These are phyloP conservation scores for Fusarium verrucosum DNA, from an alignment of 2,329 filamentous ascomycete genomes.

Conservation along the genomic window DNA sequence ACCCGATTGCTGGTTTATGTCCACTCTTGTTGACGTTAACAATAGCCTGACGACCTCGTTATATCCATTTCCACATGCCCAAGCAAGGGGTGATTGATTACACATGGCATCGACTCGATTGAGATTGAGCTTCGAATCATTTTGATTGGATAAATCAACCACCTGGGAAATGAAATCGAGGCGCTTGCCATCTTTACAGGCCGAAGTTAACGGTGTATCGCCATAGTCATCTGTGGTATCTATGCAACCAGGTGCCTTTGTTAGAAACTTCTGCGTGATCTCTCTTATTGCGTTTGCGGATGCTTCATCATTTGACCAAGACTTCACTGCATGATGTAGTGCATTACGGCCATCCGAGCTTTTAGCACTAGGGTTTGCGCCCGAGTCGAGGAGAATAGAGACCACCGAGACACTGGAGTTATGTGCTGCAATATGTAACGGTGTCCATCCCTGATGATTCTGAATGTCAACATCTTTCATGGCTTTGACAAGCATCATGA, in stretches of 20 bases:
- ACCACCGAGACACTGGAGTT: not conserved
- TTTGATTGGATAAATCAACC: not conserved
- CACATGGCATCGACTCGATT: not conserved
- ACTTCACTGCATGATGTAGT: not conserved
- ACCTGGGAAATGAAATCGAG: not conserved
- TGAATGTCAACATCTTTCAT: not conserved
- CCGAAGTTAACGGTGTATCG: not conserved
- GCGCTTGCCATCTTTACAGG: not conserved
- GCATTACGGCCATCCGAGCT: not conserved
- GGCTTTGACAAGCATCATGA: not conserved
- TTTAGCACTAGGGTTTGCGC: not conserved
- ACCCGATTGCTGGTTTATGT: not conserved
- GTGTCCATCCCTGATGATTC: not conserved
- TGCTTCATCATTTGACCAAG: not conserved
- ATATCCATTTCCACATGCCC: not conserved
- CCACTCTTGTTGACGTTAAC: fast-evolving
- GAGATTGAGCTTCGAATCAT: not conserved
- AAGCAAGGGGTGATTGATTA: not conserved
- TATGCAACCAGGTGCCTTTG: not conserved
- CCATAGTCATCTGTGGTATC: not conserved
- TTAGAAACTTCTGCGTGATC: not conserved
- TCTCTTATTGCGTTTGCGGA: not conserved
- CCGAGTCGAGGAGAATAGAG: not conserved
- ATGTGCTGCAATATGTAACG: not conserved
- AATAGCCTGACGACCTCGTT: not conserved